Evolutionary conservation across 371 early-diverging fungal species (phyloP).

Genomic region (Coelomomyces lativittatus): DNA sequence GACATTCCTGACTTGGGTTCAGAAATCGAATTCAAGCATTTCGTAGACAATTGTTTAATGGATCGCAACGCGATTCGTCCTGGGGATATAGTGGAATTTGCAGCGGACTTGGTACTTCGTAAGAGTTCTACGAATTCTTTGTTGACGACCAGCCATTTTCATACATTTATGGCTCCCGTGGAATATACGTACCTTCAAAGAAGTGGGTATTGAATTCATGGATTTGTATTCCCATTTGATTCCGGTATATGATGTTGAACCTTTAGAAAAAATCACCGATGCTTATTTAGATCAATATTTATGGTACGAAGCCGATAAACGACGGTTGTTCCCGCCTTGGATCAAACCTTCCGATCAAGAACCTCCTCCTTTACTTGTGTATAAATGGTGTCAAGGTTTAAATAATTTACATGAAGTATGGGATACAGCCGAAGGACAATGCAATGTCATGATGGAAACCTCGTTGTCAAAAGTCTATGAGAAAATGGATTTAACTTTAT

Average conservation of each 20-base stretch:
- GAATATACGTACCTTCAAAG: conserved; percentile 98
- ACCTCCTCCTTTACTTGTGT: conserved; percentile 84
- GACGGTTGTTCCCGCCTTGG: conserved; percentile 86
- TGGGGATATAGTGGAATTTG: too few species aligned
- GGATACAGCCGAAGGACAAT: conserved; percentile 76
- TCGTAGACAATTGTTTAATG: too few species aligned
- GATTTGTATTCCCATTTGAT: conserved; percentile 85
- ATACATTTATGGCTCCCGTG: too few species aligned
- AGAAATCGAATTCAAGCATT: too few species aligned
- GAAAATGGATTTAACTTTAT: conserved; percentile 91
- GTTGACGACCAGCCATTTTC: too few species aligned
- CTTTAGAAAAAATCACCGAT: conserved; percentile 96
- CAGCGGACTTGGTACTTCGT: too few species aligned
- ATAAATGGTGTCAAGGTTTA: conserved; percentile 96
- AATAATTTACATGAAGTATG: conserved; percentile 90
- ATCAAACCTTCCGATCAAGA: conserved; percentile 95
- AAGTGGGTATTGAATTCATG: conserved; percentile 97
- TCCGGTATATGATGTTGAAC: conserved; percentile 92
- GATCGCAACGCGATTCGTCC: too few species aligned
- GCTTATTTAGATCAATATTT: conserved; percentile 96
- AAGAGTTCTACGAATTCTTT: too few species aligned
- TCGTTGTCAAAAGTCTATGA: conserved; percentile 76
- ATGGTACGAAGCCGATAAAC: conserved; percentile 89
- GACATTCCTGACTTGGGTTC: too few species aligned
- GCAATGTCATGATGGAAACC: conserved; percentile 88